Base-by-base conservation (phyloP, 495 filamentous ascomycete genomes). In the Talaromyces borbonicus region DNA sequence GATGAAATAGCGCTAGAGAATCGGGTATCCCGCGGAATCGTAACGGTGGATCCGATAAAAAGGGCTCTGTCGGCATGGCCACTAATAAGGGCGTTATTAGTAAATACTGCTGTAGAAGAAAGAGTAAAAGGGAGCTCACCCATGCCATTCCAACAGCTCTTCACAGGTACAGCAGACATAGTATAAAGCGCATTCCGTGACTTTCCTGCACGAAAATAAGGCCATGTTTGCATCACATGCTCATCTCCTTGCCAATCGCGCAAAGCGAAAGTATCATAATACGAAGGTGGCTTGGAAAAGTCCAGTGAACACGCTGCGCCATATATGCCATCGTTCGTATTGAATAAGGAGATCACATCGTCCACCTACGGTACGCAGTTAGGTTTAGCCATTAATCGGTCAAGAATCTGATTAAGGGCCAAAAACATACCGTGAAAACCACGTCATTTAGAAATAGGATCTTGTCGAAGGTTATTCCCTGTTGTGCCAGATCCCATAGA, bases 241-340 rank as follows among this genome's bases (percentile, higher is more conserved):
- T 80, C 76, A 44, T 77, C 59, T 36, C 87, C 88, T 2, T 66
- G 50, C 6, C 66, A 62, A 56, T 93, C 88, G 2, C 87, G 82
- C 5, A 90, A 69, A 15, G 88, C 88, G 56, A 93, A 92, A 1
- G 85, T 89, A 56, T 93, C 88, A 62, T 92, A 90, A 64, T 80
- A 89, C 3, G 52, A 27, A 2, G 84, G 80, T 0, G 83, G 78
- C 24, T 74, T 73, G 8, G 71, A 63, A 54, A 87, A 92, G 56
- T 95, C 88, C 48, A 93, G 63, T 0, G 84, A 77, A 60, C 88
- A 95, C 12, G 84, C 85, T 1, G 88, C 86, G 3, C 83, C 85
- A 51, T 90, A 95, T 23, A 75, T 54, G 20, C 83, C 83, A 19
- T 77, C 61, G 45, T 82, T 79, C 14, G 88, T 95, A 37, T 73